Base-by-base conservation (phyloP, 305 asterid species). In the Fraxinus nigra region DNA sequence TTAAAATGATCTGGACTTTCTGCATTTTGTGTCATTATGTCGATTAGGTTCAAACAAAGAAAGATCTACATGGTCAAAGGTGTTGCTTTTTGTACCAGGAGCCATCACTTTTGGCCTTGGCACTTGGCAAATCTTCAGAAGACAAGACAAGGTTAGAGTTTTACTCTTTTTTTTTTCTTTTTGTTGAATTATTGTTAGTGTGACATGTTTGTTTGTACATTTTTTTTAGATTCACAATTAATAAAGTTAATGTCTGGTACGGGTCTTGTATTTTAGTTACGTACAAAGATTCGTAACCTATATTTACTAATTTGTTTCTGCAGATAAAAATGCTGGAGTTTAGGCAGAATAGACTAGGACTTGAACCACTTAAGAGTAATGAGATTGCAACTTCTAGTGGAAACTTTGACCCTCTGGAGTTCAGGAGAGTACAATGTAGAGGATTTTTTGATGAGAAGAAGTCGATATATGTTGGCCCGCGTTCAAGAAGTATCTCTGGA, bases 401-500 rank as follows among this genome's bases (percentile, higher is more conserved):
- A 76, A 85, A 81, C 82, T 38, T 82, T 84, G 93, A 91, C 82
- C 51, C 91, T 67, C 54, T 93, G 89, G 98, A 94, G 87, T 94
- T 94, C 84, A 85, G 98, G 83, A 92, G 89, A 90, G 91, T 95
- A 70, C 86, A 81, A 40, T 91, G 92, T 86, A 91, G 84, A 88
- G 99, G 99, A 70, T 88, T 91, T 67, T 94, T 89, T 82, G 94
- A 95, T 79, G 97, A 93, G 84, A 89, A 89, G 78, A 94, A 87
- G 78, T 94, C 99, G 13, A 86, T 94, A 74, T 92, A 85, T 80
- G 82, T 95, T 5, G 98, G 99, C 38, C 98, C 99, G 0, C 98
- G 98, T 76, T 95, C 99, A 30, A 91, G 98, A 88, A 94, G 97
- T 90, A 95, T 95, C 81, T 95, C 98, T 32, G 98, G 98, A 32